Base-by-base conservation (phyloP, 73 alveolate genomes). In the Paramecium caudatum region DNA sequence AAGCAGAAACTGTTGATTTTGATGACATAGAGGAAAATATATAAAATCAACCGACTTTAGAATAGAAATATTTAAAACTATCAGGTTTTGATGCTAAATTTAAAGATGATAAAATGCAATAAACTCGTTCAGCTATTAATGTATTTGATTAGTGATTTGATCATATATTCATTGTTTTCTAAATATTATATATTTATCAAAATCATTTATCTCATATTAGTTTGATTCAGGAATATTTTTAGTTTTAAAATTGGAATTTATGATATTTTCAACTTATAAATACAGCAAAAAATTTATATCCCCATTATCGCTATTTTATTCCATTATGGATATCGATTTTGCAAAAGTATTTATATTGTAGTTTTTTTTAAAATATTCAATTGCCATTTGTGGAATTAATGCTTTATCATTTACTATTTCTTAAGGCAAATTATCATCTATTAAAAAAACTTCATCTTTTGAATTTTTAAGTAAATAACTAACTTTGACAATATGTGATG, bases 401-500 rank as follows among this genome's bases (percentile, higher is more conserved):
- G 80, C 23, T 23, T 37, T 27, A 23, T 55, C 80, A 55, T 55
- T 43, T 55, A 55, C 80, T 10, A 27, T 43, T 55, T 55, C 12
- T 6, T 12, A 4, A 55, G 80, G 80, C 80, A 55, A 27, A 27
- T 55, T 1, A 55, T 55, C 45, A 55, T 55, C 80, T 27, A 55
- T 55, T 1, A 55, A 43, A 55, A 55, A 55, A 23, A 55, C 46
- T 21, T 55, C 23, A 12, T 21, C 12, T 23, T 55, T 55, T 10
- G 13, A 27, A 55, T 88, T 88, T 19, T 68, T 45, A 19, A 88
- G 48, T 15, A 43, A 85, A 25, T 85, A 85, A 43, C 82, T 78
- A 15, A 65, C 63, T 25, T 69, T 70, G 5, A 90, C 61, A 82
- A 78, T 62, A 30, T 90, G 94, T 17, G 91, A 62, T 7, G 94